Percentiles rank a stretch among this genome's conserved stretches.
Conservation (phyloP, 768 basidiomycete genomes). For the Tylopilus sp. region DNA sequence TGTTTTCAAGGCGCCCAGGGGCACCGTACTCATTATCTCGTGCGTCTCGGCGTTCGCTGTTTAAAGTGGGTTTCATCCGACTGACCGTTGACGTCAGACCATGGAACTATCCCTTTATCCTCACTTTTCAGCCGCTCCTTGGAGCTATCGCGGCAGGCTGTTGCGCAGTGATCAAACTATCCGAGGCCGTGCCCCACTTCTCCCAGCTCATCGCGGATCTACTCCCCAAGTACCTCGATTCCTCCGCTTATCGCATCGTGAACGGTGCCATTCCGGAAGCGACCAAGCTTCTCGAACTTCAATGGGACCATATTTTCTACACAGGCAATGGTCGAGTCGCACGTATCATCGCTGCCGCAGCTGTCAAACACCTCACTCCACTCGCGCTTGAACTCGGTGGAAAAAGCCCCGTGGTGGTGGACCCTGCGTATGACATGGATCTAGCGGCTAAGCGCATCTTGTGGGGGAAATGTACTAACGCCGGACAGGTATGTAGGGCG, state of each 20-base stretch:
- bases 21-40: conserved; percentile 59
- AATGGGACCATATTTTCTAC: conserved; percentile 38
- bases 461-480: conserved; percentile 63
- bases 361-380: conserved; percentile 34
- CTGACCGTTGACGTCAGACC: conserved; percentile 39
- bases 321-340: conserved; percentile 33
- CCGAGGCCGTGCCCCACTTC: conserved; percentile 50
- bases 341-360: conserved; percentile 23
- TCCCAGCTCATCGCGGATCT: conserved; percentile 51
- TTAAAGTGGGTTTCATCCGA: not conserved
- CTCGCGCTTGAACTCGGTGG: conserved; percentile 33
- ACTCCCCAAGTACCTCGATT: conserved; percentile 54
- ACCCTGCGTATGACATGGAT: conserved; percentile 39
- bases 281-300: conserved; percentile 29
- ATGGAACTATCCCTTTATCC: conserved; percentile 64
- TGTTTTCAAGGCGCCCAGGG: conserved; percentile 56
- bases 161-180: conserved; percentile 62
- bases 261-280: conserved; percentile 44
- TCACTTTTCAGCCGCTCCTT: conserved; percentile 53
- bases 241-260: conserved; percentile 49
- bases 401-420: conserved; percentile 47
- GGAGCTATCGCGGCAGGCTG: conserved; percentile 78
- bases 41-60: conserved; percentile 29
- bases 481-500: conserved; percentile 59
- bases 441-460: conserved; percentile 62